Percentiles rank a stretch among this genome's conserved stretches.
phyloP scores from a whole-genome alignment of 805 yeast genomes.

The Suhomyces sp. region DNA sequence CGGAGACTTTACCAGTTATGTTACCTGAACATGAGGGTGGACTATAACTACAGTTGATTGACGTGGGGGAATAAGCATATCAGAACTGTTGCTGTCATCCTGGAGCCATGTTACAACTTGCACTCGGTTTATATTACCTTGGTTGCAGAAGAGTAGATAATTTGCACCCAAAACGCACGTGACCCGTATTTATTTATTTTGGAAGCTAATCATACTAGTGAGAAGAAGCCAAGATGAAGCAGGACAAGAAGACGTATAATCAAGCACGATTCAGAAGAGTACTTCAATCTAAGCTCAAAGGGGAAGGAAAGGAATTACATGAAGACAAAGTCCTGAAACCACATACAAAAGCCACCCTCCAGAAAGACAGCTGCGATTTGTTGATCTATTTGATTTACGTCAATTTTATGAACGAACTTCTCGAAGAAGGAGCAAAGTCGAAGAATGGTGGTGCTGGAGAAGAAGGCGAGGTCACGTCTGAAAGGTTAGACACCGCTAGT shows the following conservation, averaged over 20 bases:
- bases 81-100: too few relatives aligned
- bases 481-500: constrained; percentile 38
- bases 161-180: not conserved
- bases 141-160: not conserved
- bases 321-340: constrained; percentile 3
- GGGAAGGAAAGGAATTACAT: not conserved
- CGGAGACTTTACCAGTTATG: too few relatives aligned
- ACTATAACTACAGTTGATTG: too few relatives aligned
- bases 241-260: constrained; percentile 14
- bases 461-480: constrained; percentile 36
- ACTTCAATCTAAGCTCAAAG: constrained; percentile 18
- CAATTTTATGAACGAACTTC: constrained; percentile 42
- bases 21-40: too few relatives aligned
- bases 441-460: constrained; percentile 33
- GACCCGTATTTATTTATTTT: not conserved
- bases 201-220: not conserved
- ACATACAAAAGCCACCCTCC: constrained; percentile 14
- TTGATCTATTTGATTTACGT: constrained; percentile 48
- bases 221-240: not conserved
- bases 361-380: constrained; percentile 41
- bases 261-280: constrained; percentile 17
- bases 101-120: too few relatives aligned
- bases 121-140: too few relatives aligned
- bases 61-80: too few relatives aligned
- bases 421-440: constrained; percentile 36